Evolutionary conservation across 768 basidiomycete genomes (phyloP).

Genomic region (Chalciporus chontae): DNA sequence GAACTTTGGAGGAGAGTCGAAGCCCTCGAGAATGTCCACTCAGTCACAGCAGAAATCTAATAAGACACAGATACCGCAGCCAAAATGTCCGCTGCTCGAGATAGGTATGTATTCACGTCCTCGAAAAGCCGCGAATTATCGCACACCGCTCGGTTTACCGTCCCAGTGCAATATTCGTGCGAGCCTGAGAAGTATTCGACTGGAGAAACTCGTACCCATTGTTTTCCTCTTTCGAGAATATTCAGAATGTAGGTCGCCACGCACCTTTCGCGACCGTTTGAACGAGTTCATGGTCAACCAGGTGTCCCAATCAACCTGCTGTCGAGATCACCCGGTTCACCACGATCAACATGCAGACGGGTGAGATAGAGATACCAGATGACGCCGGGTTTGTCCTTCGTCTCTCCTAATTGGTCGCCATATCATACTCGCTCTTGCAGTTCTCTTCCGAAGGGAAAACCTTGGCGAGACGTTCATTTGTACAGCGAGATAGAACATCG

Average conservation of each 20-base stretch:
- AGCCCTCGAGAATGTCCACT: not conserved
- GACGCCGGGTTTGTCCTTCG: constrained; percentile 37
- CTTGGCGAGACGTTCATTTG: constrained; percentile 31
- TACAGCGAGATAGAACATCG: constrained; percentile 14
- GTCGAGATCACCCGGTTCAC: constrained; percentile 67
- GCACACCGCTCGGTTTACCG: constrained; percentile 2
- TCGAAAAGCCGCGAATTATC: not conserved
- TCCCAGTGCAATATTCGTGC: constrained; percentile 61
- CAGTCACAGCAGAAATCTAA: not conserved
- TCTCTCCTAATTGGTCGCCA: constrained; percentile 1
- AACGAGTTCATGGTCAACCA: constrained; percentile 27
- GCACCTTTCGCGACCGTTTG: constrained; percentile 1
- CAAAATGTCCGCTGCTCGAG: constrained; percentile 60
- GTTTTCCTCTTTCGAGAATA: constrained; percentile 72
- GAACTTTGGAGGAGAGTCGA: too few species aligned
- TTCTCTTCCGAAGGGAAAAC: constrained; percentile 29
- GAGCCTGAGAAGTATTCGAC: constrained; percentile 31
- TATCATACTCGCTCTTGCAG: constrained; percentile 23
- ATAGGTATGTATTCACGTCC: constrained; percentile 34
- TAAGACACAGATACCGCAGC: not conserved
- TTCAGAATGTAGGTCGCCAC: constrained; percentile 58
- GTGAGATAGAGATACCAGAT: constrained; percentile 49
- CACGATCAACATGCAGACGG: constrained; percentile 43
- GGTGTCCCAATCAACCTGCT: constrained; percentile 63
- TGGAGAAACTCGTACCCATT: constrained; percentile 41